A percentile compares a stretch with the other conserved stretches of the same genome.
phyloP scores from a whole-genome alignment of 2,329 filamentous ascomycete species.

The Boeremia lycopersici region DNA sequence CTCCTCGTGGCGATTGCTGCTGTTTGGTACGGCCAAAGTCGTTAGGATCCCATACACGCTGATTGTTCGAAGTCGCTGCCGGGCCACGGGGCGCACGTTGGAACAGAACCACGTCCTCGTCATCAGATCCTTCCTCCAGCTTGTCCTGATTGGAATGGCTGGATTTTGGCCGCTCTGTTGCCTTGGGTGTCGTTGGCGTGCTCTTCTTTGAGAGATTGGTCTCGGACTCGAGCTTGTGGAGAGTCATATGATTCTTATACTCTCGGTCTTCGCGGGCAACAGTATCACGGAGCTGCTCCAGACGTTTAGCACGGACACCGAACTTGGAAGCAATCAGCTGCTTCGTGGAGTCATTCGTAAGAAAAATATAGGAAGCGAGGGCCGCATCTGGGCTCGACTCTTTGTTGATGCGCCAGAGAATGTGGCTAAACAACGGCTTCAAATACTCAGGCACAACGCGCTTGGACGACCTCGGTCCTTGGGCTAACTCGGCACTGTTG shows the following conservation, averaged over 20 bases:
- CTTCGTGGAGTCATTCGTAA: constrained; percentile 57
- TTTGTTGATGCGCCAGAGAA: constrained; percentile 58
- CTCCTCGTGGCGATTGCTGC: constrained; percentile 39
- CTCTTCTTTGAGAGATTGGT: constrained; percentile 24
- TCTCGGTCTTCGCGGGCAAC: constrained; percentile 57
- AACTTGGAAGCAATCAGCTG: constrained; percentile 56
- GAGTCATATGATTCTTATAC: constrained; percentile 49
- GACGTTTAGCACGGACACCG: constrained; percentile 56
- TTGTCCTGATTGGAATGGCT: constrained; percentile 29
- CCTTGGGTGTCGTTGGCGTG: constrained; percentile 20
- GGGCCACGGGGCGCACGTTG: constrained; percentile 47
- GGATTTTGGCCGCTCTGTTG: constrained; percentile 35
- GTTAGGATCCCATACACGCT: constrained; percentile 55
- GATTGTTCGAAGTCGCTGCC: constrained; percentile 32
- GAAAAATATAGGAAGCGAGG: constrained; percentile 58
- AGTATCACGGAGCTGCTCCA: constrained; percentile 57
- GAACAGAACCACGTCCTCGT: constrained; percentile 48
- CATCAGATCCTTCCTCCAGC: constrained; percentile 36
- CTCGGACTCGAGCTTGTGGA: constrained; percentile 47
- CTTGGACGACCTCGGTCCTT: constrained; percentile 35
- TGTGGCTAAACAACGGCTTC: constrained; percentile 58
- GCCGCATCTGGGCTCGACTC: constrained; percentile 55
- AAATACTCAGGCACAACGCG: constrained; percentile 47
- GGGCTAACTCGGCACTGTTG: constrained; percentile 35
- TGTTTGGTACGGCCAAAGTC: constrained; percentile 52